Base-by-base conservation (phyloP, 805 yeast species). In the Maudiozyma bulderi region DNA sequence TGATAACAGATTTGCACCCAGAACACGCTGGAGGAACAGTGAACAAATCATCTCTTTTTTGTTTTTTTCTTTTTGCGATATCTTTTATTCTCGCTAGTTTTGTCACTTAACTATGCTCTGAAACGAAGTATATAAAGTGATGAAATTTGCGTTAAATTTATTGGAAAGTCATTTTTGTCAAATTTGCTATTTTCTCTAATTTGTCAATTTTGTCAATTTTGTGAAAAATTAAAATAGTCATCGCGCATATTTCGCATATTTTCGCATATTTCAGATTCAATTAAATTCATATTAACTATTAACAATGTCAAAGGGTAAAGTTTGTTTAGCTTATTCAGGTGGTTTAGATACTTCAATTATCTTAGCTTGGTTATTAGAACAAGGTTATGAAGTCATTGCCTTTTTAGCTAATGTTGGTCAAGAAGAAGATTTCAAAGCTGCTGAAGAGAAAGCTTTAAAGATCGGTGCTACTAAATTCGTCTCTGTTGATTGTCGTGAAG, bases 331-430 rank as follows among this genome's bases (percentile, higher is more conserved):
- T 49, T 93, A 93, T 76, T 93, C 98, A 46, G 99, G 99, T 64
- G 99, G 99, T 75, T 80, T 93, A 63, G 99, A 93, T 68, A 93
- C 99, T 77, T 90, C 97, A 30, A 86, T 93, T 54, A 93, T 93
- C 64, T 81, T 93, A 58, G 99, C 99, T 44, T 93, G 99, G 99
- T 80, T 93, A 69, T 78, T 93, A 57, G 99, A 93, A 71, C 80
- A 93, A 74, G 99, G 97, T 55, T 93, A 91, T 72, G 99, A 93
- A 73, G 99, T 93, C 51, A 83, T 93, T 66, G 97, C 97, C 50
- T 93, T 93, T 76, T 81, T 93, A 83, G 99, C 99, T 66, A 84
- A 93, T 73, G 90, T 93, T 61, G 99, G 99, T 61, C 99, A 93
- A 77, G 99, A 93, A 76, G 99, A 93, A 77, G 99, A 93, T 72